A percentile compares a stretch with the other conserved stretches of the same genome.
Conservation (phyloP, 495 filamentous ascomycete genomes). For the Daldinia grandis region DNA sequence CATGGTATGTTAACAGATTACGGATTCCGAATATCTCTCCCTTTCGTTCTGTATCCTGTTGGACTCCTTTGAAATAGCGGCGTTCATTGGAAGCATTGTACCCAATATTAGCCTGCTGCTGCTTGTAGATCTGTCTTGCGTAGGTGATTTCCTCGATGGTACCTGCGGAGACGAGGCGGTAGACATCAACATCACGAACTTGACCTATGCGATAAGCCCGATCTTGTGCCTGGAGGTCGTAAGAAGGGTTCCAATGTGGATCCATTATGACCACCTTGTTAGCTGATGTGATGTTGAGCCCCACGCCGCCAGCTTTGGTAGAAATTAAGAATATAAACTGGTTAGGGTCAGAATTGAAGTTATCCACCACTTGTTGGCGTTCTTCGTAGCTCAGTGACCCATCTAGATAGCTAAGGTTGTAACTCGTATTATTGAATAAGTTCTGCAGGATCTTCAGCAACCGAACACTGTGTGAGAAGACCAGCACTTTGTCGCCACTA, state of each 20-base stretch:
- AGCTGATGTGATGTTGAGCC: constrained; percentile 94
- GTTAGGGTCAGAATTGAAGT: constrained; percentile 87
- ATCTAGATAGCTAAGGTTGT: constrained; percentile 91
- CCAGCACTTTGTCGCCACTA: constrained; percentile 89
- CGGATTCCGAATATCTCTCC: constrained; percentile 93
- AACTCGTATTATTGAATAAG: constrained; percentile 88
- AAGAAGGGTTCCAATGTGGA: constrained; percentile 96
- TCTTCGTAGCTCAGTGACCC: constrained; percentile 89
- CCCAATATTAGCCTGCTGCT: constrained; percentile 97
- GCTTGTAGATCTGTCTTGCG: constrained; percentile 97
- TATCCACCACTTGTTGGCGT: constrained; percentile 79
- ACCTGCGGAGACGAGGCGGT: constrained; percentile 88
- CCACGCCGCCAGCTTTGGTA: constrained; percentile 86
- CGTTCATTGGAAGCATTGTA: constrained; percentile 93
- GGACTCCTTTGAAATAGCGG: constrained; percentile 94
- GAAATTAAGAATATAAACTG: constrained; percentile 98
- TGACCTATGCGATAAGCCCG: constrained; percentile 97
- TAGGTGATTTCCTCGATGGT: constrained; percentile 99
- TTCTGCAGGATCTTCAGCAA: constrained; percentile 85
- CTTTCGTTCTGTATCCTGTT: constrained; percentile 77
- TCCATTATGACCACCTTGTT: constrained; percentile 99
- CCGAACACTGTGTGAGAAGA: constrained; percentile 90
- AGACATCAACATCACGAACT: constrained; percentile 92
- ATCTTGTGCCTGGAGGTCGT: constrained; percentile 95
- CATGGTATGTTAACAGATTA: constrained; percentile 87